Evolutionary conservation across 176 grass and related monocot species (phyloP).

Genomic region (Oryza punctata): DNA sequence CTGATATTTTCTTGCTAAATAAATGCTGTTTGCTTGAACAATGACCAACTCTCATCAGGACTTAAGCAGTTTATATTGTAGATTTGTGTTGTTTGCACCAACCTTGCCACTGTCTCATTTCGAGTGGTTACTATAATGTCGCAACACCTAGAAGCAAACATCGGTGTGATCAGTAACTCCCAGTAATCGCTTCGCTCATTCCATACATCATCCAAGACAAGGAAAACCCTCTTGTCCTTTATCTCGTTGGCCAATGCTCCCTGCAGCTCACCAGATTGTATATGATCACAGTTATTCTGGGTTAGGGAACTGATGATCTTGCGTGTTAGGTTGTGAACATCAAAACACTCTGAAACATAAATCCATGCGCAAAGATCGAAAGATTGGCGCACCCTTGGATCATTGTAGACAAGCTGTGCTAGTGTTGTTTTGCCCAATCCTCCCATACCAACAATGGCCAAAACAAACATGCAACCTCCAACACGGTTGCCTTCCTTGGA

Average conservation of each 20-base stretch:
- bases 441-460: conserved; percentile 35
- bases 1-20: not conserved
- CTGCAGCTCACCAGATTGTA: not conserved
- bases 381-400: not conserved
- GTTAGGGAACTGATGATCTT: conserved; percentile 2
- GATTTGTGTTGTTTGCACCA: conserved; percentile 32
- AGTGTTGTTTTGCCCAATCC: conserved; percentile 33
- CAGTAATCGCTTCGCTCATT: conserved; percentile 40
- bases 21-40: conserved; percentile 29
- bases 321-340: conserved; percentile 14
- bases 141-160: conserved; percentile 4
- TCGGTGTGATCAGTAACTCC: conserved; percentile 20
- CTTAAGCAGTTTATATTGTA: conserved; percentile 5
- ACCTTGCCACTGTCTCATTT: conserved; percentile 21
- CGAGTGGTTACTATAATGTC: conserved; percentile 45
- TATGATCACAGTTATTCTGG: not conserved
- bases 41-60: conserved; percentile 13
- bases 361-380: conserved; percentile 30
- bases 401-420: conserved; percentile 22
- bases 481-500: not conserved
- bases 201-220: conserved; percentile 53
- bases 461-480: not conserved
- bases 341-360: conserved; percentile 30
- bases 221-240: conserved; percentile 23
- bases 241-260: not conserved